Base-by-base conservation (phyloP, 208 protist species). In the Crithidia acanthocephali region DNA sequence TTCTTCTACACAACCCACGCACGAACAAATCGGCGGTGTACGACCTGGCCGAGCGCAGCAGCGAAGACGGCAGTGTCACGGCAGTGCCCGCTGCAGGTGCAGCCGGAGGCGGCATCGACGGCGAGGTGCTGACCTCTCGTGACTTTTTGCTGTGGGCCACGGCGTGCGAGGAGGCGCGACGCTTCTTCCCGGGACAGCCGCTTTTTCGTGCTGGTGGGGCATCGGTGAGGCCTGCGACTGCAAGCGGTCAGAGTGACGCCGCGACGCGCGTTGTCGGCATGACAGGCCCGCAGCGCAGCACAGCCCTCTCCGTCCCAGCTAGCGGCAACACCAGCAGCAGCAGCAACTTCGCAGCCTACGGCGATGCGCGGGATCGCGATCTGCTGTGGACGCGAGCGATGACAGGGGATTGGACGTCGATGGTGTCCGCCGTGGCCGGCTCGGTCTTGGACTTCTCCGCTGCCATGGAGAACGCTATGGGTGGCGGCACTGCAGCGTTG, bases 1-100 rank as follows among this genome's bases (percentile, higher is more conserved):
- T 92, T 33, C 23, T 92, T 27, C 11, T 92, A n/a, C 84, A 89
- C 68, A 42, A 35, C n/a, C 44, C 60, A 0, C 27, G 40, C 8
- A 72, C 64, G 4, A 68, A 56, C 9, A 20, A 73, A 28, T 74
- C 83, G 33, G 72, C 64, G 32, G 74, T 68, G 18, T 91, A 83
- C 72, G 86, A 91, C 60, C 18, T 77, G 40, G 72, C 72, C 0
- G 72, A 77, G 61, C 23, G 59, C 33, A 6, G 13, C 40, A 23
- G 1, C 9, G 60, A 22, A 22, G 28, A 23, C 0, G 44, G 16
- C 6, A 48, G 16, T 9, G 9, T 48, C 42, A 11, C 35, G 35
- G 11, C 35, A 11, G 35, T 40, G 35, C 8, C 35, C 8, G 5
- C 35, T 5, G 35, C 35, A 40, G 35, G 35, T 40, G 35, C 35